Evolutionary conservation across 208 protist genomes (phyloP).

Genomic region (Leishmania braziliensis): DNA sequence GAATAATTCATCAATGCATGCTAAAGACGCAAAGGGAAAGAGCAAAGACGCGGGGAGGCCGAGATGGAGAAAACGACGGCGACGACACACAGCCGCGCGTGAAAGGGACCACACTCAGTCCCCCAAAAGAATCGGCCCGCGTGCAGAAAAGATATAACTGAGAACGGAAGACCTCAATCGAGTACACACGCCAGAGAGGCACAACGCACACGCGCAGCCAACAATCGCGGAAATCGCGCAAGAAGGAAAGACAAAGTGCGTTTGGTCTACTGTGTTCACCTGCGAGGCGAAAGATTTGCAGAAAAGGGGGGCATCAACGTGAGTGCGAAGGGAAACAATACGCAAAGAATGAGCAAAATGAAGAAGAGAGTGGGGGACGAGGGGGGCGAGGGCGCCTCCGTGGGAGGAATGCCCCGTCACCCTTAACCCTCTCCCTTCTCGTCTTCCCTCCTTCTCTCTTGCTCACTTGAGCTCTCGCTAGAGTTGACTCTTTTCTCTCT

Average conservation of each 20-base stretch:
- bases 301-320: no score
- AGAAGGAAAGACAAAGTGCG: constrained; percentile 3
- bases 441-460: background rate
- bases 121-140: background rate
- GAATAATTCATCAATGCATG: no score
- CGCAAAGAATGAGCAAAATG: background rate
- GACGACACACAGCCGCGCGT: background rate
- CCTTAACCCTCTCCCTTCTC: background rate
- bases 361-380: background rate
- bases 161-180: no score
- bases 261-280: no score
- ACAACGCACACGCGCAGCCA: no score
- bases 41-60: background rate
- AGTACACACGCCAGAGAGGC: no score
- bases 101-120: background rate
- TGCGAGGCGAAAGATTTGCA: no score
- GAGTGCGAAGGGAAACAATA: background rate
- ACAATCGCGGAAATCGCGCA: no score
- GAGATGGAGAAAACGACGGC: background rate
- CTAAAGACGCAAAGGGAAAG: constrained; percentile 3
- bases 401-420: background rate
- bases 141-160: no score
- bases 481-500: constrained; percentile 6
- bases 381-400: background rate
- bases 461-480: background rate